Base-by-base conservation (phyloP, 305 asterid species). In the Coffea humblotiana region DNA sequence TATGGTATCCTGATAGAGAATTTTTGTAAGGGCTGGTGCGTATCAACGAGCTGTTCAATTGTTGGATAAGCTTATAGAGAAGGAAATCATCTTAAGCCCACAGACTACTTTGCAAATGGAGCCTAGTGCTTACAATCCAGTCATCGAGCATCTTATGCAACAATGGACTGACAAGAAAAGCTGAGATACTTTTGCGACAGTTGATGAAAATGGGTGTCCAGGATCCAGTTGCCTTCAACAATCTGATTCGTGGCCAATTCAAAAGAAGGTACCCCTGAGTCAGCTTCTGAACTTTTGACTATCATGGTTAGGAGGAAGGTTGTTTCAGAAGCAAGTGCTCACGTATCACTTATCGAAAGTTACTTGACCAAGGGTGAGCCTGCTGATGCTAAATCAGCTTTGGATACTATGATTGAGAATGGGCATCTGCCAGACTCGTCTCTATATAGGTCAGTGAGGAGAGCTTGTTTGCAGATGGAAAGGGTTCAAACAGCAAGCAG, bases 401-500 rank as follows among this genome's bases (percentile, higher is more conserved):
- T 95, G 61, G 97, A 93, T 76, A 89, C 92, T 77, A 95, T 95
- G 99, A 83, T 95, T 48, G 98, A 91, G 88, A 88, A 82, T 76
- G 97, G 94, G 15, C 96, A 93, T 82, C 78, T 83, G 16, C 98
- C 99, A 1, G 96, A 90, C 77, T 93, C 97, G 1, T 89, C 94
- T 9, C 80, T 92, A 18, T 92, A 80, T 82, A 84, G 94, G 78
- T 86, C 96, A 12, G 93, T 95, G 81, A 92, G 94, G 95, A 89
- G 80, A 85, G 92, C 86, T 87, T 95, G 91, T 91, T 91, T 74
- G 91, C 90, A 68, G 99, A 95, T 84, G 99, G 93, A 40, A 40
- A 90, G 98, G 71, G 92, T 93, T 74, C 99, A 93, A 85, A 93
- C 99, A 14, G 97, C 98, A 14, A 95, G 99, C 78, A 88, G 97